Base-by-base conservation (phyloP, 164 flowering plant genomes). In the Aristolochia contorta region DNA sequence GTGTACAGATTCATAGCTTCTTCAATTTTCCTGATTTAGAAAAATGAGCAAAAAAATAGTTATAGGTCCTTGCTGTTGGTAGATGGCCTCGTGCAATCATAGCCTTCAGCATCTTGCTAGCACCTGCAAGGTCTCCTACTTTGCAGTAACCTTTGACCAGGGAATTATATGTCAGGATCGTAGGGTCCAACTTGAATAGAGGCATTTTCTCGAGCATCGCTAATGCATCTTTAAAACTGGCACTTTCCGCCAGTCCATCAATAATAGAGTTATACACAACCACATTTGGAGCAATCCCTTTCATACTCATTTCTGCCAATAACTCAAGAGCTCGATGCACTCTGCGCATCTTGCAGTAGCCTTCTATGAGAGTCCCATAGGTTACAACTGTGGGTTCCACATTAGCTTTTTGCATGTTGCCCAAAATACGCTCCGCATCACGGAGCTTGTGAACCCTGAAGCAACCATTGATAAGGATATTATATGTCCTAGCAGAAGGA, bases 11-110 rank as follows among this genome's bases (percentile, higher is more conserved):
- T 80, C 84, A 91, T 75, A 23, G 80, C 88, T 67, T 86, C 92
- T 58, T 74, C 74, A 55, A 84, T 66, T 63, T 85, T 91, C 87
- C 82, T 47, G 54, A 61, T 64, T 74, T 82, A 0, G 82, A 62
- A 47, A 78, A 91, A 72, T 70, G 66, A 68, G 73, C 65, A 55
- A 91, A 83, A 71, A 86, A 84, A 60, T 84, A 86, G 64, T 85
- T 85, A 60, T 91, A 91, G 6, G 96, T 88, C n/a, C 81, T 86
- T 14, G 81, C 65, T 6, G 84, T 86, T n/a, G 97, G 96, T 25
- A 75, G 6, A 63, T 76, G 62, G 4, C 80, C 90, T 48, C 77
- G 74, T 66, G 69, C 72, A 37, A 78, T 74, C 77, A 92, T 92
- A 88, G 72, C 77, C 69, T 84, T 92, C 12, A 89, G 79, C 16